Percentiles rank a stretch among this genome's conserved stretches.
These are phyloP conservation scores for Pistacia atlantica DNA, from an alignment of 345 rosid species.

Conservation along the genomic window DNA sequence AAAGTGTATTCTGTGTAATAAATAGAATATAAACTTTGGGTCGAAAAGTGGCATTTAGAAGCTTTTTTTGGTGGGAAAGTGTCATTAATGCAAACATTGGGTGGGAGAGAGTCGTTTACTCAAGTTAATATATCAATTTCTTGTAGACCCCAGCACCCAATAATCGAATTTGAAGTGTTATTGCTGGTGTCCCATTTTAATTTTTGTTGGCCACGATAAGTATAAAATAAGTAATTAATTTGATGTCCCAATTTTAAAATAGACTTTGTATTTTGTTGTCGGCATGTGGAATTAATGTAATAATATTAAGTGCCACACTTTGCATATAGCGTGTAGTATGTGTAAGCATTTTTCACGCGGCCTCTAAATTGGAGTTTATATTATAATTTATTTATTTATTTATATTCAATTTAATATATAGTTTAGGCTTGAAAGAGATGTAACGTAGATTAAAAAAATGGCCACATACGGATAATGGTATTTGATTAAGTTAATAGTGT, in stretches of 20 bases:
- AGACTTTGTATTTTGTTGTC: neutral
- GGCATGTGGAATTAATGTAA: neutral
- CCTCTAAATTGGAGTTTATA: neutral
- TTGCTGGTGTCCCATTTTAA: neutral
- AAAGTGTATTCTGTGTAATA: too few relatives aligned
- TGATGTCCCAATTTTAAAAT: neutral
- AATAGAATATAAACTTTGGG: too few relatives aligned
- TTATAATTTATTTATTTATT: too few relatives aligned
- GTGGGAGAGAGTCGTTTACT: too few relatives aligned
- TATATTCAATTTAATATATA: neutral
- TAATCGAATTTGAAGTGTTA: neutral
- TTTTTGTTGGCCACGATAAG: neutral
- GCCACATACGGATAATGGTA: neutral
- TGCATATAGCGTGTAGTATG: neutral
- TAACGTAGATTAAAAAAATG: neutral
- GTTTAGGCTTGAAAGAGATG: conserved; percentile 9
- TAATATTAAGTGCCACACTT: neutral
- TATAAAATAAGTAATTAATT: neutral
- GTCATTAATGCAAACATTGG: too few relatives aligned
- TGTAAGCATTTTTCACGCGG: neutral
- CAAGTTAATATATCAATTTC: too few relatives aligned
- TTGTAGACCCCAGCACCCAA: neutral
- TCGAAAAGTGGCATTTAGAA: too few relatives aligned
- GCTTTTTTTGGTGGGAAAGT: too few relatives aligned
- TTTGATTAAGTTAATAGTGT: too few relatives aligned